Evolutionary conservation across 371 early-diverging fungal genomes (phyloP), one percentile per base, ranked within the genome.

Genomic region (Mortierella sp.): DNA sequence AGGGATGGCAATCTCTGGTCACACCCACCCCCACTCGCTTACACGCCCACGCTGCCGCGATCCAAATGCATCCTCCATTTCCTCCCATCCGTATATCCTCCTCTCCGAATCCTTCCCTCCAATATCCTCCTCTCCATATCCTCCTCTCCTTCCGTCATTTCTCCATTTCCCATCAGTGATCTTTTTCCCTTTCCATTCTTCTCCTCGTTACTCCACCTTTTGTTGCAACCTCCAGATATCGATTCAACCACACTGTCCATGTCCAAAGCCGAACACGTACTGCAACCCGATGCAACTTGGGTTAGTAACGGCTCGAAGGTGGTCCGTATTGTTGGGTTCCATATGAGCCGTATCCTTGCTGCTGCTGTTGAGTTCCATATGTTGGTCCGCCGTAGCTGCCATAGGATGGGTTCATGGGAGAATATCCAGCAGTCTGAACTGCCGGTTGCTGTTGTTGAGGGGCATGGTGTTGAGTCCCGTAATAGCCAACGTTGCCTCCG

Each of bases 331-430:
- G 67, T 60, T 73, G 74, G 10, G 67, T 60, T 29, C 74, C 74
- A 53, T 74, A 74, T 14, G 74, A 74, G 50, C 74, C 74, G 51
- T 74, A 74, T 58, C 71, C 74, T 44, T 74, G 74, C 60, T 74
- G 74, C 14, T 67, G 64, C 43, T 62, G 74, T 48, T 74, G 74
- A n/a, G 74, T 59, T 37, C 74, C 74, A 55, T 67, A 74, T 19
- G 54, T 60, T 12, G 68, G 64, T 25, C 68, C 67, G 9, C 68
- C 74, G 43, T 74, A 74, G 57, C 74, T 67, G 21, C 74, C 74
- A 49, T 67, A 74, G 13, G 68, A 57, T 12, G 74, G 67, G 57
- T 67, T 74, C 64, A 67, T 58, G 14, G 74, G 74, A 16, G 74
- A 67, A 27, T 74, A 74, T 47, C 74, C 74, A 34, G 58, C 63